Evolutionary conservation across 768 basidiomycete species (phyloP), one percentile per base, ranked within the genome.

Genomic region (Antrodiella citrinella): DNA sequence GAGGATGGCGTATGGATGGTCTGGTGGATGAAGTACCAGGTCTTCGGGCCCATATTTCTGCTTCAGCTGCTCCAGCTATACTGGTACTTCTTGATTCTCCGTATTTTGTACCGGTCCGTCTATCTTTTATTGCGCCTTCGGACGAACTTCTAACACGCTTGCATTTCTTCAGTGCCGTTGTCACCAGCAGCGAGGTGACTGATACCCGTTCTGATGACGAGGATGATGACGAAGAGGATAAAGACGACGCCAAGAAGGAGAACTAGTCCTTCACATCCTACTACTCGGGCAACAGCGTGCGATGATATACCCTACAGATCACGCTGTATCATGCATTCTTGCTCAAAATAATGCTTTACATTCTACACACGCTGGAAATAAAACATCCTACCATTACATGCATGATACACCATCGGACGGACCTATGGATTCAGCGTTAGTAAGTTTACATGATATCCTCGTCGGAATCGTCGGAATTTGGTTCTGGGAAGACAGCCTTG

Each of bases 41-140:
- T 95, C 47, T 89, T 94, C 58, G 53, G 67, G 0, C 86, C 92
- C 0, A 68, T 98, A 50, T 54, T 81, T 4, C 68, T 91, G 0
- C 73, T 99, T 13, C 91, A 93, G 63, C 57, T 79, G 38, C 73
- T 99, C 58, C 97, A 97, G 62, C 52, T 95, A 21, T 96, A 96
- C 73, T 97, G 94, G 94, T 95, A 89, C 65, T 81, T 73, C 67
- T 72, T 92, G 22, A 92, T 97, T 64, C 66, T 77, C 63, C 81
- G 91, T 48, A 85, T 95, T 47, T 71, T 86, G 13, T 65, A 75
- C 45, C 76, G 86, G 90, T 91, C 54, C 41, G 82, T 70, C 10
- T 4, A 38, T 43, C 23, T 44, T n/a, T n/a, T n/a, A n/a, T n/a
- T n/a, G n/a, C n/a, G n/a, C n/a, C n/a, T n/a, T n/a, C n/a, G n/a